Evolutionary conservation across 352 stramenopile species (phyloP), one percentile per base, ranked within the genome.

Genomic region (Thraustotheca clavata): DNA sequence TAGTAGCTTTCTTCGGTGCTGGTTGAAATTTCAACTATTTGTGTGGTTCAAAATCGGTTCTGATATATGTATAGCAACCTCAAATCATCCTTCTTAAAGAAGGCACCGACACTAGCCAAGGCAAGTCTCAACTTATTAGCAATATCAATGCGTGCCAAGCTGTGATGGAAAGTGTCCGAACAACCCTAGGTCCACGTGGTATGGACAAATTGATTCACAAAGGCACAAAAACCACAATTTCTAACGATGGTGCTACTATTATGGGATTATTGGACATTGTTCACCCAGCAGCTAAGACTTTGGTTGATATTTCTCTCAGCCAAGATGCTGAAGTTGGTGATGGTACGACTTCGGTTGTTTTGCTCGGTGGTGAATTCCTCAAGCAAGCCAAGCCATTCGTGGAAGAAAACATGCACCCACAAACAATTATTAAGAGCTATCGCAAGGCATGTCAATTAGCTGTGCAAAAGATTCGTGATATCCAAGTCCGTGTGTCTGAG

Each of bases 131-230:
- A 77, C 79, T 98, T 50, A 96, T 98, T 59, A 96, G 86, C 77
- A 91, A 91, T 73, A 90, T 90, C 69, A 90, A 91, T 67, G 81
- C 83, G 22, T 90, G 84, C 62, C 83, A 98, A 74, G 96, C 96
- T 26, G 91, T 99, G 43, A 97, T 96, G 71, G 96, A 99, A 73
- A 90, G 95, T 55, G 89, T 99, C 52, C 87, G 95, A 60, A 98
- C 97, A 29, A 99, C 96, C 12, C 80, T 99, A 27, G 97, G 97
- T 24, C 97, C 96, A 27, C 88, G 96, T 29, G 97, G 97, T 65
- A 99, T 99, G 95, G 97, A 99, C 83, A 99, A 99, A 75, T 83
- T 99, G n/a, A 94, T 99, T 40, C 95, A 98, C 68, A 79, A 93
- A 29, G 84, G 86, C 55, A 79, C 76, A 54, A 90, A 88, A 75